phyloP scores from a whole-genome alignment of 2,329 filamentous ascomycete species.

The Arthrobotrys pseudoclavata region DNA sequence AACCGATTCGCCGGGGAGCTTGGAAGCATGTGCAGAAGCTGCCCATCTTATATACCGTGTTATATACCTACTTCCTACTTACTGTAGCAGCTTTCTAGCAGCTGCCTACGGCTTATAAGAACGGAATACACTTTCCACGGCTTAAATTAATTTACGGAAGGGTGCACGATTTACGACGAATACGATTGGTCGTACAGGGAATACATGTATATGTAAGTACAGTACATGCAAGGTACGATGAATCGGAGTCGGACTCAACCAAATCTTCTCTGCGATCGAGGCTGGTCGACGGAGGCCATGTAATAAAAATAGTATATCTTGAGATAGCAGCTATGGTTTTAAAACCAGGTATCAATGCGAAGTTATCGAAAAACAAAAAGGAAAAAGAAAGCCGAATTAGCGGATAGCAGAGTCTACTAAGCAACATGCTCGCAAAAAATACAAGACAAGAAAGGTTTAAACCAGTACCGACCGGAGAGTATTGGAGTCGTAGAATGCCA shows the following conservation, averaged over 20 bases:
- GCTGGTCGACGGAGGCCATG: not conserved
- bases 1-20: slow-evolving; percentile 49
- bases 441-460: slow-evolving; percentile 39
- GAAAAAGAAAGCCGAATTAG: not conserved
- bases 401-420: slow-evolving; percentile 30
- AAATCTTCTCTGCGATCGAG: not conserved
- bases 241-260: slow-evolving; percentile 9
- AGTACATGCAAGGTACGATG: slow-evolving; percentile 20
- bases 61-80: not conserved
- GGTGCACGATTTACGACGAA: not conserved
- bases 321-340: slow-evolving; percentile 3
- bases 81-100: not conserved
- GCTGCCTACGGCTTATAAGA: not conserved
- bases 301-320: slow-evolving; percentile 10
- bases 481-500: slow-evolving; percentile 11
- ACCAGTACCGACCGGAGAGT: slow-evolving; percentile 1
- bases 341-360: slow-evolving; percentile 14
- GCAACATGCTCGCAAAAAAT: slow-evolving; percentile 57
- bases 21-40: slow-evolving; percentile 11
- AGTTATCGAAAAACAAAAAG: slow-evolving; percentile 3
- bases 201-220: not conserved
- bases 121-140: slow-evolving; percentile 16
- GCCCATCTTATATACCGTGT: not conserved
- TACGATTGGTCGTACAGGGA: not conserved
- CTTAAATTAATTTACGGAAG: slow-evolving; percentile 15